Evolutionary conservation across 2,329 filamentous ascomycete species (phyloP).

Genomic region (Neoarthrinium moseri): DNA sequence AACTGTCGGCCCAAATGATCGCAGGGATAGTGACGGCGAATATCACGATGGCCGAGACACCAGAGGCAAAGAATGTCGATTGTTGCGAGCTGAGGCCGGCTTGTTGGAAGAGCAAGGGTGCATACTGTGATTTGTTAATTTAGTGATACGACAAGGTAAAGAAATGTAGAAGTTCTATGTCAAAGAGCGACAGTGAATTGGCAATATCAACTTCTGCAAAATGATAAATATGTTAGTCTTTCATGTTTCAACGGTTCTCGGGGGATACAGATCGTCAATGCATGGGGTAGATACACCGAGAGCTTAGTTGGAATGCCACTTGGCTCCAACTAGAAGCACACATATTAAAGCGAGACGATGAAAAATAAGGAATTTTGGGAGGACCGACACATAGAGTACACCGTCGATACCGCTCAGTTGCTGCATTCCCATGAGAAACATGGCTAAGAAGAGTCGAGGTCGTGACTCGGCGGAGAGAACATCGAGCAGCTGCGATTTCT

Average conservation of each 20-base stretch:
- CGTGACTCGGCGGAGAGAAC: slow-evolving; percentile 7
- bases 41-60: slow-evolving; percentile 57
- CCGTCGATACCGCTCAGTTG: slow-evolving; percentile 16
- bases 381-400: slow-evolving; percentile 13
- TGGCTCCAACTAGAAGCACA: too few species aligned
- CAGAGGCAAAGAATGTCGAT: slow-evolving; percentile 41
- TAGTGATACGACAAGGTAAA: not conserved
- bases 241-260: too few species aligned
- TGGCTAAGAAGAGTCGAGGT: slow-evolving; percentile 6
- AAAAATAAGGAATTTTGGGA: too few species aligned
- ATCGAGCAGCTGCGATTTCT: not conserved
- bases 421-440: slow-evolving; percentile 14
- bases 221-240: too few species aligned
- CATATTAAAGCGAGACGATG: too few species aligned
- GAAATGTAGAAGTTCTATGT: not conserved
- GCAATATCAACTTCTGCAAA: too few species aligned
- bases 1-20: slow-evolving; percentile 51
- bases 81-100: slow-evolving; percentile 10
- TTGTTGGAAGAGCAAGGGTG: slow-evolving; percentile 13
- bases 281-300: too few species aligned
- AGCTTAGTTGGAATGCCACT: too few species aligned
- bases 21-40: slow-evolving; percentile 50
- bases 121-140: slow-evolving; percentile 7
- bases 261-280: too few species aligned
- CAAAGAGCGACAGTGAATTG: too few species aligned